Base-by-base conservation (phyloP, 345 rosid genomes). In the Populus nigra region DNA sequence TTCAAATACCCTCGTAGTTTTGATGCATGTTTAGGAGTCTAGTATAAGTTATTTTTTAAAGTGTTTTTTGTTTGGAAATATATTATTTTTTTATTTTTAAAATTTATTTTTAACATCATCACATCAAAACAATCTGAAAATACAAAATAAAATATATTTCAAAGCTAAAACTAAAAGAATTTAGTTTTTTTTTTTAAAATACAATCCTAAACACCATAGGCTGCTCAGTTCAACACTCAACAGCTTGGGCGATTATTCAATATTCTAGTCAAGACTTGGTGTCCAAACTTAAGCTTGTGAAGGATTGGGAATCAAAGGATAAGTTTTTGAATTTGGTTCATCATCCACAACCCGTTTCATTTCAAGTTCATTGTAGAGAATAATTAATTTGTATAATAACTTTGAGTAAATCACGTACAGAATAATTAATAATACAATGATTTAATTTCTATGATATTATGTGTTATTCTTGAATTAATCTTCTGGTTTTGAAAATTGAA, bases 11-110 rank as follows among this genome's bases (percentile, higher is more conserved):
- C 0, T 0, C 9, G 0, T 0, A 11, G 1, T 3, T 33, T 4
- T 0, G 5, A 33, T 4, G 4, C 5, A 0, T 33, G 5, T 4
- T 33, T 4, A 0, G 0, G 5, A 43, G 1, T 10, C 0, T 41
- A 10, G 0, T 2, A 41, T 12, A 41, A 12, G 0, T 43, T 43
- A 0, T 3, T 43, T 41, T 43, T 41, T 12, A 10, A 43, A 11
- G 4, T 4, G 0, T 33, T 33, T 2, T 31, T 43, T 0, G 0
- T 0, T 11, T 43, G 4, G 3, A 41, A 41, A 11, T 11, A 43
- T 43, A 11, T 43, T 11, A 8, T 8, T 9, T 39, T 39, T 9
- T 41, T 9, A 0, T 41, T 39, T 39, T 39, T 39, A 0, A 39
- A 33, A 33, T 33, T 39, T 41, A 8, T 9, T 41, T 9, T 2